phyloP scores from a whole-genome alignment of 768 basidiomycete species.

The Leccinum broughii region DNA sequence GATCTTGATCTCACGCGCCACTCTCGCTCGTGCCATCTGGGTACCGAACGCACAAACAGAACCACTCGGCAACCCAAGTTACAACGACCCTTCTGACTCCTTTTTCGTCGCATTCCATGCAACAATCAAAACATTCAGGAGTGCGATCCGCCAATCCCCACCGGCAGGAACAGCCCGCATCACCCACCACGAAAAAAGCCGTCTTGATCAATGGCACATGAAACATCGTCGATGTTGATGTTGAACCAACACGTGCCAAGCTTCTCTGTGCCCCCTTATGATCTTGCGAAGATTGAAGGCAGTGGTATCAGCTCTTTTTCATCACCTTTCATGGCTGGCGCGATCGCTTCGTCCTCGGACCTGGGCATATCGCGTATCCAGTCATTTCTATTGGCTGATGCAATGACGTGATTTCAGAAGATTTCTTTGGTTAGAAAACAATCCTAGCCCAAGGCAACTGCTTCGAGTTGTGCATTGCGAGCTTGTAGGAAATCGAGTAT shows the following conservation, averaged over 20 bases:
- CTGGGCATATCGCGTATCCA: not conserved
- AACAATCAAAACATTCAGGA: slow-evolving; percentile 40
- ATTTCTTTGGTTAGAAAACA: not conserved
- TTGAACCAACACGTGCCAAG: no score
- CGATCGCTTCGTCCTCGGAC: no score
- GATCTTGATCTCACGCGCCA: no score
- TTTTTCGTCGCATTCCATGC: slow-evolving; percentile 43
- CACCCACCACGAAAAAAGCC: not conserved
- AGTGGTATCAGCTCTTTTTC: no score
- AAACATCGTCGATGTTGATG: no score
- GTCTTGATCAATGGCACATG: not conserved
- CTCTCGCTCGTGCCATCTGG: no score
- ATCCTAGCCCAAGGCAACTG: not conserved
- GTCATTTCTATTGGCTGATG: not conserved
- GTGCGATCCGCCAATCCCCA: slow-evolving; percentile 72
- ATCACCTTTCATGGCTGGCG: no score
- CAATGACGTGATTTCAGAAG: not conserved
- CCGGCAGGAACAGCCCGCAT: slow-evolving; percentile 62
- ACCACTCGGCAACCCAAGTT: slow-evolving; percentile 7
- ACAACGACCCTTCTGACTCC: slow-evolving; percentile 24
- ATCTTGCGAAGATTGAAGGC: no score
- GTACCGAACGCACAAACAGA: no score
- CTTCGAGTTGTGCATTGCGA: not conserved
- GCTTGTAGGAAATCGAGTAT: no score
- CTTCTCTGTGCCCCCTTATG: no score